Evolutionary conservation across 805 yeast species (phyloP), one percentile per base, ranked within the genome.

Genomic region (Barnettozyma sp.): DNA sequence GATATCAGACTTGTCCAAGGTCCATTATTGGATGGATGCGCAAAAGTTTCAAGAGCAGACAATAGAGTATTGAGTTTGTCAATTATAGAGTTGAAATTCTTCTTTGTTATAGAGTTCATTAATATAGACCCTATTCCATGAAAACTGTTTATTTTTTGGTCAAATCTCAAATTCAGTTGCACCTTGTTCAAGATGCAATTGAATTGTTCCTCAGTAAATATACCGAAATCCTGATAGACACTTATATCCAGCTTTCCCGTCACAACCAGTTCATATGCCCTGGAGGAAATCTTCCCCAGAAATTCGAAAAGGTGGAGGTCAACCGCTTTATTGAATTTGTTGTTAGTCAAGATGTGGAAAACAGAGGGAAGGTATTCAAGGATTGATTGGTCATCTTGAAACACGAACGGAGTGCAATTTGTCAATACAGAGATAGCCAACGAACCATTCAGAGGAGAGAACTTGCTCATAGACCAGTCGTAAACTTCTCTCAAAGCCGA

Each of bases 11-110:
- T 58, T 1, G 94, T 72, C 97, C 97, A 88, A n/a, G 70, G 69
- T 0, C 96, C 97, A n/a, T 68, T 58, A 55, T 88, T 88, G 0
- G 97, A 87, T 6, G 98, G 98, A 56, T 92, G 97, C 4, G 78
- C 78, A 58, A 80, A 84, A 14, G 95, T 83, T 42, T 74, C 80
- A 6, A 87, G 63, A 0, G 94, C 76, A 36, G 76, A 76, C n/a
- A 82, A 47, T 19, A 83, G 61, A 0, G 75, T 67, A 16, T 64
- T 62, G 5, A 88, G 49, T 33, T 69, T 63, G 13, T 66, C 72
- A 45, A 80, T 54, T 16, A 78, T 65, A 14, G 54, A 64, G 2
- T 57, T 68, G 10, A 67, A 62, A 24, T 54, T 46, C 4, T 67
- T 58, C 0, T 84, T 80, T 14, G 70, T 68, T 4, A 88, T 57